Conservation (phyloP, 768 basidiomycete genomes). For the Lactarius deliciosus region DNA sequence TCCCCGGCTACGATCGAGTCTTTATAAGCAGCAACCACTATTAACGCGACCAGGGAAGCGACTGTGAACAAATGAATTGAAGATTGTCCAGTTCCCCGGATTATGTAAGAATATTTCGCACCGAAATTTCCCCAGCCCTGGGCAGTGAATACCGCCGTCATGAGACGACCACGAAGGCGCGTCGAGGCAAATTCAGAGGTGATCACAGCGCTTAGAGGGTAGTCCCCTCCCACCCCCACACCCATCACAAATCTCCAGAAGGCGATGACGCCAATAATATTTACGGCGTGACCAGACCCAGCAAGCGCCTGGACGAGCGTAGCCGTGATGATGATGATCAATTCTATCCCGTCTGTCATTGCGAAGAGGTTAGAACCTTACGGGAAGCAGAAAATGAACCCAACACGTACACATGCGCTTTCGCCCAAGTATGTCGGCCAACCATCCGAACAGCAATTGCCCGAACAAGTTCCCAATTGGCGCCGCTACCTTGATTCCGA, state of each 20-base stretch:
- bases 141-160: slow-evolving; percentile 82
- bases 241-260: slow-evolving; percentile 87
- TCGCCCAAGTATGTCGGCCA: slow-evolving; percentile 44
- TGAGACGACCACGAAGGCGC: slow-evolving; percentile 75
- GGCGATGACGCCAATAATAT: slow-evolving; percentile 71
- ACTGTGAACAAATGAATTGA: slow-evolving; percentile 36
- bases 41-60: slow-evolving; percentile 63
- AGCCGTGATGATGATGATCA: slow-evolving; percentile 78
- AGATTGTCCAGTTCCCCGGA: background rate
- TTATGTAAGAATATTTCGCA: slow-evolving; percentile 35
- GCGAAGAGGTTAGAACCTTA: background rate
- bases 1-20: slow-evolving; percentile 48
- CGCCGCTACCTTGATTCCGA: slow-evolving; percentile 45
- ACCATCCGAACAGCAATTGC: slow-evolving; percentile 46
- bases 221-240: slow-evolving; percentile 86
- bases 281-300: slow-evolving; percentile 63
- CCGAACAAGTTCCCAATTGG: slow-evolving; percentile 44
- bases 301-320: slow-evolving; percentile 82
- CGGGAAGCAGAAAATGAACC: slow-evolving; percentile 33
- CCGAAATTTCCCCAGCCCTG: slow-evolving; percentile 91
- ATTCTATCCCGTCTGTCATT: slow-evolving; percentile 58
- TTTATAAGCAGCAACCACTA: slow-evolving; percentile 70
- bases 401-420: slow-evolving; percentile 56
- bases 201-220: slow-evolving; percentile 82
- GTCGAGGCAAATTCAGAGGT: slow-evolving; percentile 86